Evolutionary conservation across 2,329 filamentous ascomycete genomes (phyloP), one percentile per base, ranked within the genome.

Genomic region (Epichloe elymi): DNA sequence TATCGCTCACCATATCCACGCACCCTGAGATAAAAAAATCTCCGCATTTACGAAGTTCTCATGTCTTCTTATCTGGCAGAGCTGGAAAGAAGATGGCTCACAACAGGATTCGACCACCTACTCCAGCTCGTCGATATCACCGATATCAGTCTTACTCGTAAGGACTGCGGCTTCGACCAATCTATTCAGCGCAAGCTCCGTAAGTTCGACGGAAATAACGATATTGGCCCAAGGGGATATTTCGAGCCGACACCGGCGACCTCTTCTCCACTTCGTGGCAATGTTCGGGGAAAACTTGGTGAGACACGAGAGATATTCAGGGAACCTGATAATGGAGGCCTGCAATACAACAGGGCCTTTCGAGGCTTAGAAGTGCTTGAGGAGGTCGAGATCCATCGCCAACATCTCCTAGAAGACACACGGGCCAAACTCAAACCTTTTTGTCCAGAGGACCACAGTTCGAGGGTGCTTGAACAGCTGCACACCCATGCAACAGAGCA

Each of bases 81-180:
- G 44, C 57, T 68, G 15, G 60, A 67, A 52, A 50, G 57, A 33
- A 68, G 65, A 61, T 69, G 67, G 67, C 58, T 66, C 35, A 55
- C 50, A 5, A 48, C 44, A 20, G 64, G 63, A 7, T 52, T 55
- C 17, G 57, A 59, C 17, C 49, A 51, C 12, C 58, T 69, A 6
- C 48, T 44, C 5, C 51, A 56, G 3, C 58, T 69, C 11, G 52
- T 66, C n/a, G 50, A 61, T 39, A 23, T 40, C 1, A 51, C 57
- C 10, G 50, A 55, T 6, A 23, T 60, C 2, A 48, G 48, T 5
- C 41, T 57, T 15, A 55, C 49, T 5, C 56, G 59, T 30, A 54
- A 51, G 6, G 59, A 68, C 38, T 64, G 63, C 23, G 66, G 65
- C 7, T 69, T 66, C 51, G 59, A 61, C 15, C 62, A 65, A 46